A percentile compares a stretch with the other conserved stretches of the same genome.
Evolutionary conservation across 2,329 filamentous ascomycete species (phyloP).

Genomic region (Diaporthe batatas): DNA sequence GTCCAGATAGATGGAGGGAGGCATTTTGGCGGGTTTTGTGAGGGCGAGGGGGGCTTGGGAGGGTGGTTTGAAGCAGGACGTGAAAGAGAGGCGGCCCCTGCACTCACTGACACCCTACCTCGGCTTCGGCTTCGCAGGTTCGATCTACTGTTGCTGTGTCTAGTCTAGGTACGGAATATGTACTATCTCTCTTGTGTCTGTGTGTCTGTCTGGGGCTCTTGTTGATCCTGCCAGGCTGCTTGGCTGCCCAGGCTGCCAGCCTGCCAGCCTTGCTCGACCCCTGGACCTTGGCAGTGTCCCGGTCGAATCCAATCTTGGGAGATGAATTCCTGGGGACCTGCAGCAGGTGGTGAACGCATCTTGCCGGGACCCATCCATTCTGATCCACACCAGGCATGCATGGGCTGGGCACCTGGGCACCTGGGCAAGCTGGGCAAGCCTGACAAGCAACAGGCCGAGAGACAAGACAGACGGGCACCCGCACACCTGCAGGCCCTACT

Average conservation of each 20-base stretch:
- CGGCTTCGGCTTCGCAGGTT: constrained; percentile 32
- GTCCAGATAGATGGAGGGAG: background rate
- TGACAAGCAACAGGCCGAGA: background rate
- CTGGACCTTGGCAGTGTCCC: constrained; percentile 23
- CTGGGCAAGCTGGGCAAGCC: background rate
- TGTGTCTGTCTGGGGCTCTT: background rate
- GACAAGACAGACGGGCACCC: background rate
- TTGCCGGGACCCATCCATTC: constrained; percentile 6
- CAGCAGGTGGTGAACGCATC: constrained; percentile 31
- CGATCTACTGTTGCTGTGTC: too few relatives aligned
- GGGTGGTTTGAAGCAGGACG: background rate
- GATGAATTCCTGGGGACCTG: constrained; percentile 34
- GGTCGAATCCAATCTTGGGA: constrained; percentile 20
- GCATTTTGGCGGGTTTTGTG: background rate
- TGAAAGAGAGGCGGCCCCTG: constrained; percentile 2
- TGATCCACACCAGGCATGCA: constrained; percentile 7
- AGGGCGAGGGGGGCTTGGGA: background rate
- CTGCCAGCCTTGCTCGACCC: background rate
- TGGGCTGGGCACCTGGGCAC: background rate
- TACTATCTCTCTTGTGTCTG: background rate
- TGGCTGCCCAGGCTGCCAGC: too few relatives aligned
- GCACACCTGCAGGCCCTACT: constrained; percentile 22
- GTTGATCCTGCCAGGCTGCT: too few relatives aligned
- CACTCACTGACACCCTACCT: constrained; percentile 28
- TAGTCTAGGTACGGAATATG: too few relatives aligned